These are phyloP conservation scores for Phylloporus arenicola DNA, from an alignment of 768 basidiomycete genomes.

Conservation along the genomic window DNA sequence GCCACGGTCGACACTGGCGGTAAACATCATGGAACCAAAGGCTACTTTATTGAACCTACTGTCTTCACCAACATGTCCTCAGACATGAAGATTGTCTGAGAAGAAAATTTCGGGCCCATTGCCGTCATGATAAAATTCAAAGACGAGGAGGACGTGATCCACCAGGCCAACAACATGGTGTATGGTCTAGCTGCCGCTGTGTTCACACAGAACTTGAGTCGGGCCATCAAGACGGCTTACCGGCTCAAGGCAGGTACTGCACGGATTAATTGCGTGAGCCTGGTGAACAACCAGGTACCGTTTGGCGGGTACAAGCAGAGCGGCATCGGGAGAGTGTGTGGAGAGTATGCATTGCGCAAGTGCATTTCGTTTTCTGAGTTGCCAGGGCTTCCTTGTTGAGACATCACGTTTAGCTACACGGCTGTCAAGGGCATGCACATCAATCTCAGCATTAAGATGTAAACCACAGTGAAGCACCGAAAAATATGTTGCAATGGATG, in stretches of 20 bases:
- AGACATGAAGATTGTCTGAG: conserved; percentile 69
- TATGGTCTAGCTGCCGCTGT: conserved; percentile 89
- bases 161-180: conserved; percentile 75
- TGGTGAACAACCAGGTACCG: conserved; percentile 42
- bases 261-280: conserved; percentile 48
- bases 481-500: neutral
- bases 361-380: conserved; percentile 24
- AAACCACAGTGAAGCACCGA: neutral
- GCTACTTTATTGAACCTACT: conserved; percentile 73
- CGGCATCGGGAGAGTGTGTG: conserved; percentile 76
- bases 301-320: conserved; percentile 87
- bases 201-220: conserved; percentile 74
- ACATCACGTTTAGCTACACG: conserved; percentile 15
- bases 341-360: conserved; percentile 65
- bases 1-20: conserved; percentile 66
- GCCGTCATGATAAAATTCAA: conserved; percentile 74
- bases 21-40: conserved; percentile 48
- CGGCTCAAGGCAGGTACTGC: conserved; percentile 75
- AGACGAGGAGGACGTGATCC: conserved; percentile 59
- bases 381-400: neutral
- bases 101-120: conserved; percentile 82
- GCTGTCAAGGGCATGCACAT: conserved; percentile 35
- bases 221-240: conserved; percentile 69
- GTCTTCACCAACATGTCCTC: conserved; percentile 62
- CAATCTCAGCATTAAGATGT: conserved; percentile 37